Evolutionary conservation across 2,329 filamentous ascomycete species (phyloP).

Genomic region (Beauveria medogensis): DNA sequence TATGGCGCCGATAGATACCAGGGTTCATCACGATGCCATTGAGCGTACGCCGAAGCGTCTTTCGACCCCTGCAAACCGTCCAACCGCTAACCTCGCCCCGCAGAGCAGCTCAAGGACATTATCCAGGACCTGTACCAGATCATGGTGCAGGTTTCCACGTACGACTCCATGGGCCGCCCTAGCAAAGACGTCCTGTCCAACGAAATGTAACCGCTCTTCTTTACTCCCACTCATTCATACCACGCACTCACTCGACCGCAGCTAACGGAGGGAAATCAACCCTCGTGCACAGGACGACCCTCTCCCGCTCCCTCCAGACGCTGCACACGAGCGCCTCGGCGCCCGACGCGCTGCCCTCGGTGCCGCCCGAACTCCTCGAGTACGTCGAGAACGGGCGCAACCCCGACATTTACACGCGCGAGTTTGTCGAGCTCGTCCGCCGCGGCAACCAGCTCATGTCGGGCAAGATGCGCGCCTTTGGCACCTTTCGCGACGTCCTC

Average conservation of each 20-base stretch:
- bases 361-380: slow-evolving; percentile 55
- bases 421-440: slow-evolving; percentile 62
- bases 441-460: slow-evolving; percentile 59
- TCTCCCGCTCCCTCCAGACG: slow-evolving; percentile 30
- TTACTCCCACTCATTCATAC: background rate
- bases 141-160: slow-evolving; percentile 54
- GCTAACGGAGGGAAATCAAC: background rate
- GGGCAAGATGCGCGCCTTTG: slow-evolving; percentile 57
- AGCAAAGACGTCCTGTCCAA: slow-evolving; percentile 48
- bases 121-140: slow-evolving; percentile 57
- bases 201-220: slow-evolving; percentile 34
- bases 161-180: slow-evolving; percentile 45
- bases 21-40: slow-evolving; percentile 28
- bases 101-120: slow-evolving; percentile 52
- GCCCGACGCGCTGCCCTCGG: slow-evolving; percentile 36
- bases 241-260: too few species aligned
- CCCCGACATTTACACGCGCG: slow-evolving; percentile 66
- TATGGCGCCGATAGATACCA: slow-evolving; percentile 34
- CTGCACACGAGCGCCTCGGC: slow-evolving; percentile 33
- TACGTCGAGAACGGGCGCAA: slow-evolving; percentile 66
- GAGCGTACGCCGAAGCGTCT: slow-evolving; percentile 26
- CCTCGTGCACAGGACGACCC: slow-evolving; percentile 26
- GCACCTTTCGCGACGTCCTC: slow-evolving; percentile 51
- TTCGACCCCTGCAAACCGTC: background rate
- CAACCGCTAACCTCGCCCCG: slow-evolving; percentile 10